phyloP scores from a whole-genome alignment of 78 protist species.

The Mantamonas sphyraenae region DNA sequence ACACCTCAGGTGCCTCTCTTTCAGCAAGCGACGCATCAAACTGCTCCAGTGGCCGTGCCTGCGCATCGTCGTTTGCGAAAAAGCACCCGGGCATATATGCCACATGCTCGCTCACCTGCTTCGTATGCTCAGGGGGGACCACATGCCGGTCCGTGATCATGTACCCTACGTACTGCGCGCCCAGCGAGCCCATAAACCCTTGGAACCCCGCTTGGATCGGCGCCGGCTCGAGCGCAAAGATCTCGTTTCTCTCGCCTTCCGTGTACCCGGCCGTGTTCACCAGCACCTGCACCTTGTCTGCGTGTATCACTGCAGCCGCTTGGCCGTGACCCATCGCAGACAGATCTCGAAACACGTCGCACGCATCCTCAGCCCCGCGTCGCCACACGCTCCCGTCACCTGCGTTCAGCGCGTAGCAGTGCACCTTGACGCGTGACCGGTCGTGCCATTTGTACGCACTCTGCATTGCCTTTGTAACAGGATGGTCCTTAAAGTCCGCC shows the following conservation, averaged over 20 bases:
- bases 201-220: conserved; percentile 36
- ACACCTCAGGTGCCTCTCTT: too few relatives aligned
- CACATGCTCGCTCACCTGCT: too few relatives aligned
- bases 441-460: too few relatives aligned
- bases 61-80: conserved; percentile 4
- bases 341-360: conserved; percentile 15
- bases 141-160: conserved; percentile 13
- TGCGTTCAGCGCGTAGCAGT: not conserved
- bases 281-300: conserved; percentile 26
- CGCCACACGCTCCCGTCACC: not conserved
- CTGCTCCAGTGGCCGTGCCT: not conserved
- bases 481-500: too few relatives aligned
- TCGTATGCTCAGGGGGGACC: too few relatives aligned
- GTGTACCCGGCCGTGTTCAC: conserved; percentile 54
- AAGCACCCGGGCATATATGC: conserved; percentile 5
- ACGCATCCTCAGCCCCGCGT: too few relatives aligned
- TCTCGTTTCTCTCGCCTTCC: conserved; percentile 12
- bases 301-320: conserved; percentile 3
- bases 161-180: conserved; percentile 16
- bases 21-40: too few relatives aligned
- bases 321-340: not conserved
- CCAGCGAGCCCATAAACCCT: conserved; percentile 47
- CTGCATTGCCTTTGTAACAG: too few relatives aligned
- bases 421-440: too few relatives aligned
- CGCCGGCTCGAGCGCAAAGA: conserved; percentile 38